Conservation (phyloP, 1,284 basidiomycete genomes). For the Boletus mariae region DNA sequence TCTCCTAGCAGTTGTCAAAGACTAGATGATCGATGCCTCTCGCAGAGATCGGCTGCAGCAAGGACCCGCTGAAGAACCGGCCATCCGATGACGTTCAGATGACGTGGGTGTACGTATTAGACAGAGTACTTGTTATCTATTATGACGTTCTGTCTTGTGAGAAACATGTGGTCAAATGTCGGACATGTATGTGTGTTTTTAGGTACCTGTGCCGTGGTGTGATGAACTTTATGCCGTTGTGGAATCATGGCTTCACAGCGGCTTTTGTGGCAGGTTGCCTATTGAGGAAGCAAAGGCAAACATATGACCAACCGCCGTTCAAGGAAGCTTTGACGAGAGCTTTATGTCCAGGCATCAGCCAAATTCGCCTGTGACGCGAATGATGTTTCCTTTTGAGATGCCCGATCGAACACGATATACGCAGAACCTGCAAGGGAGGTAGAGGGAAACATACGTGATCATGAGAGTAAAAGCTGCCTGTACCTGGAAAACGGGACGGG, state of each 20-base stretch:
- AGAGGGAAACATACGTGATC: neutral
- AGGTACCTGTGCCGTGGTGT: constrained; percentile 7
- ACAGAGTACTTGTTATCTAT: constrained; percentile 1
- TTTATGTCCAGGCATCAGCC: neutral
- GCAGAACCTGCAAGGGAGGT: neutral
- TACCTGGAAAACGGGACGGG: constrained; percentile 1
- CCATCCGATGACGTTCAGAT: constrained; percentile 4
- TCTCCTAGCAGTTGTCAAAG: too few species aligned
- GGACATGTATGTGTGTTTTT: neutral
- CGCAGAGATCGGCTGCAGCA: constrained; percentile 2
- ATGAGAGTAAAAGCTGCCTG: neutral
- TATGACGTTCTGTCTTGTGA: constrained; percentile 2
- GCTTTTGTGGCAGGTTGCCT: neutral
- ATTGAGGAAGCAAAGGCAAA: neutral
- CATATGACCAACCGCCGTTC: constrained; percentile 2
- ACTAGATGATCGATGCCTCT: neutral
- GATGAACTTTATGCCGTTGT: constrained; percentile 1
- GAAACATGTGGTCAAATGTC: neutral
- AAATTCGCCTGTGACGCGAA: neutral
- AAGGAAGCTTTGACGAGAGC: neutral
- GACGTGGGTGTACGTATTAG: neutral
- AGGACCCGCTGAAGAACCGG: constrained; percentile 4
- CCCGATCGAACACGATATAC: too few species aligned
- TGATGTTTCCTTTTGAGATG: neutral
- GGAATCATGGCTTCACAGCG: constrained; percentile 4